Evolutionary conservation across 1,284 basidiomycete genomes (phyloP).

Genomic region (Malassezia arunalokei): DNA sequence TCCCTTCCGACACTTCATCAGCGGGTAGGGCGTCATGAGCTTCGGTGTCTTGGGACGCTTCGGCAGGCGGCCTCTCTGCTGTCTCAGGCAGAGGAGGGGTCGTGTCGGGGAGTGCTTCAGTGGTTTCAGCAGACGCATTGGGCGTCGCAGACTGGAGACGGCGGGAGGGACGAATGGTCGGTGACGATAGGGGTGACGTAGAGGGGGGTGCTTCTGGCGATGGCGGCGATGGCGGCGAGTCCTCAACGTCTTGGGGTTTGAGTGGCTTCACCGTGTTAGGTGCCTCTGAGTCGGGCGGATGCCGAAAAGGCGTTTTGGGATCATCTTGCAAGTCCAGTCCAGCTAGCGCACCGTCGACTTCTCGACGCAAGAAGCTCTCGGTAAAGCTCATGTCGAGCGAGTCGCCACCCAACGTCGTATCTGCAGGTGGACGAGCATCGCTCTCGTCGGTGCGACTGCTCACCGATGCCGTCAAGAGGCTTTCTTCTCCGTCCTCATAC

Average conservation of each 20-base stretch:
- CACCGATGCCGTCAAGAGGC: conserved; percentile 14
- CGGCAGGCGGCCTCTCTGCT: no score
- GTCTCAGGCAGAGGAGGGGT: neutral
- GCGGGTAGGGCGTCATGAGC: no score
- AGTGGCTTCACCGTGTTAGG: neutral
- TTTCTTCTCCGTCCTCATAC: conserved; percentile 26
- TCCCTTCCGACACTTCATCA: neutral
- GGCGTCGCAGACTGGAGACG: neutral
- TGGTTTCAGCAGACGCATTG: neutral
- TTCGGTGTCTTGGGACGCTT: no score
- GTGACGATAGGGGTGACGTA: neutral
- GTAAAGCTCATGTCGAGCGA: conserved; percentile 31
- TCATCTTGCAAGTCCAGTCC: conserved; percentile 15
- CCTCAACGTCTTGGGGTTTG: conserved; percentile 10
- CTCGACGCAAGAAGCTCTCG: conserved; percentile 34
- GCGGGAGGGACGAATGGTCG: neutral
- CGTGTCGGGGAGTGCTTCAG: neutral
- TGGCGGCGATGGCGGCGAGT: conserved; percentile 5
- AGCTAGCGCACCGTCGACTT: conserved; percentile 26
- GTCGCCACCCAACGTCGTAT: neutral
- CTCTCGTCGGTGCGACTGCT: neutral
- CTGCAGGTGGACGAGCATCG: neutral
- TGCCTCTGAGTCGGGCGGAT: neutral
- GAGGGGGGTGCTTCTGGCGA: neutral
- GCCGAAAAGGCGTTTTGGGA: conserved; percentile 13